Evolutionary conservation across 2,329 filamentous ascomycete genomes (phyloP), one percentile per base, ranked within the genome.

Genomic region (Neurospora sp.): DNA sequence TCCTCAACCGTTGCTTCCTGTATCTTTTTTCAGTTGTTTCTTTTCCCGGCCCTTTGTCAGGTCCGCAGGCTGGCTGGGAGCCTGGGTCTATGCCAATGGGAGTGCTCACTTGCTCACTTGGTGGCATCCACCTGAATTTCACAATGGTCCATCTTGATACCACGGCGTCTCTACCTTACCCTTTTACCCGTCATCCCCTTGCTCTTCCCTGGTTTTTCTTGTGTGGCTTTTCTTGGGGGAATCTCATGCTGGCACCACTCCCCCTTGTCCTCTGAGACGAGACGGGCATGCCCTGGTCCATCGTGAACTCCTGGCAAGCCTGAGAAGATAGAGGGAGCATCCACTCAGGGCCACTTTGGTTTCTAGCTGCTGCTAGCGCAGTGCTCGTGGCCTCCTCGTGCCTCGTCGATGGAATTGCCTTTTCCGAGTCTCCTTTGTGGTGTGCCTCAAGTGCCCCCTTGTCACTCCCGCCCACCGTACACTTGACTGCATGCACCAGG

Each of bases 1-100:
- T 66, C 52, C 67, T 66, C 67, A 68, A 69, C 71, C 71, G 52
- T 62, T 62, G 52, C 12, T 62, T 62, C 52, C 28, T 62, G 23
- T 62, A 36, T 62, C 28, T 36, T 62, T 36, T 62, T 33, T n/a
- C 52, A 33, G 3, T 33, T n/a, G 12, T 62, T 62, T 28, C 52
- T 33, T 62, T 17, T 17, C 52, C 52, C 52, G 28, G 52, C 28
- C 28, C 52, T 36, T 62, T 36, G 52, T 62, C 23, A 62, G 52
- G 52, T 17, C 23, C 52, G 12, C 52, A 17, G 28, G 52, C 52
- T 17, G 52, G 52, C 52, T 62, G 52, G 52, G 28, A 62, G 52
- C 23, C 23, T 33, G 46, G 46, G 46, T 62, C 8, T 33, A 62
- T 62, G 52, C 52, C 52, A 52, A 52, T 52, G 43, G 19, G 41